Conservation (phyloP, 192 early-diverging fungal genomes). For the Cladochytrium replicatum region DNA sequence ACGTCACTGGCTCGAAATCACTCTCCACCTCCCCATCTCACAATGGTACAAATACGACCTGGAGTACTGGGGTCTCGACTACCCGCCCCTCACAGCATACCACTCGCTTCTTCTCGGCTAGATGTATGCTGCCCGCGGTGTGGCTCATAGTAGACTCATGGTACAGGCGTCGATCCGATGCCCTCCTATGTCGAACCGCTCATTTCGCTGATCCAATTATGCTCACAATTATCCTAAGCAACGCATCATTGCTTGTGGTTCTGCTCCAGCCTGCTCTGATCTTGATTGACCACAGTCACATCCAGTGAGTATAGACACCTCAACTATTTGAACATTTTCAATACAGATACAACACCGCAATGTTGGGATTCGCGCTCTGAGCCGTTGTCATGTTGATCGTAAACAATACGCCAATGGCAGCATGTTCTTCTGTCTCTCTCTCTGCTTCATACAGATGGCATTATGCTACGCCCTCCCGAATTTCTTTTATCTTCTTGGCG, state of each 20-base stretch:
- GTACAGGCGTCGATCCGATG: constrained; percentile 9
- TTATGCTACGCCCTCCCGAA: constrained; percentile 85
- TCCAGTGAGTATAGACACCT: constrained; percentile 59
- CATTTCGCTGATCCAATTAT: neutral
- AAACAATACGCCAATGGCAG: constrained; percentile 60
- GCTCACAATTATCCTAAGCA: constrained; percentile 7
- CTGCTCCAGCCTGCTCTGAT: constrained; percentile 78
- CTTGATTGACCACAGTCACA: constrained; percentile 94
- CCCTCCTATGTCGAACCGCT: constrained; percentile 6
- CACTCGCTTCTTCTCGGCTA: constrained; percentile 77
- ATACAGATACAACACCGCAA: constrained; percentile 78
- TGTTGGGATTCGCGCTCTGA: constrained; percentile 88
- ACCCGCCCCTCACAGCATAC: constrained; percentile 93
- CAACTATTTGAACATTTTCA: neutral
- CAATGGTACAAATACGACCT: constrained; percentile 87
- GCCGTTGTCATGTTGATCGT: constrained; percentile 55
- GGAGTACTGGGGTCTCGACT: constrained; percentile 92
- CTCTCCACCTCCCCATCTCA: constrained; percentile 57
- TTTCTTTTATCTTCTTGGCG: constrained; percentile 83
- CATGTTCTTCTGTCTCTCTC: constrained; percentile 69
- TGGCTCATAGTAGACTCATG: constrained; percentile 22
- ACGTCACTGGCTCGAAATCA: constrained; percentile 97
- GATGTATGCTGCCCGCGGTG: constrained; percentile 55
- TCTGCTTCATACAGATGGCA: constrained; percentile 95
- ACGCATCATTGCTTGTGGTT: constrained; percentile 43